Base-by-base conservation (phyloP, 495 filamentous ascomycete species). In the Neurospora sp. region DNA sequence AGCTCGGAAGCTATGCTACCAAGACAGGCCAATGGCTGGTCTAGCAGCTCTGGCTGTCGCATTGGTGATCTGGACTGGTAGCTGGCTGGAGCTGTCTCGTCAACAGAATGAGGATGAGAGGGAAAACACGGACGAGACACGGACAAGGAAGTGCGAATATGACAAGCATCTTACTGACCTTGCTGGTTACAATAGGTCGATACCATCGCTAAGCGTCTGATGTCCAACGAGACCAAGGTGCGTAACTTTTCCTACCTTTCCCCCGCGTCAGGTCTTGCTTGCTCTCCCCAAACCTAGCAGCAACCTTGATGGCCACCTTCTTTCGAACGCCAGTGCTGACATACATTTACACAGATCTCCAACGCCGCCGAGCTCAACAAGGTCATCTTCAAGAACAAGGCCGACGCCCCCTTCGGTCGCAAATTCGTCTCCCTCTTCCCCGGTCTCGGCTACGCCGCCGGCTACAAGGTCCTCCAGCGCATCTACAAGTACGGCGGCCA, bases 401-500 rank as follows among this genome's bases (percentile, higher is more conserved):
- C 94, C 75, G 80, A 84, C 74, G 93, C 92, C 13, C 74, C 92
- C 54, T 75, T 87, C 8, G 87, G 85, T 31, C 86, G 86, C 74
- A 97, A 97, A 80, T 97, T 98, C 83, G 90, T 97, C 80, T 97
- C 96, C 38, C 86, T 99, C 37, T 99, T 99, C 84, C 96, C 96
- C 48, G 96, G 96, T 75, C 87, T 99, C 59, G 96, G 96, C 76
- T 99, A 98, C 80, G 96, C 96, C 38, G 96, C 96, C 71, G 94
- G 95, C 71, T 99, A 99, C 85, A 99, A 99, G 89, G 92, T 96
- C 76, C 89, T 97, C 71, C 96, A 99, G 88, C 88, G 96, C 78
- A 90, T 99, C 79, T 99, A 99, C 87, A 99, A 99, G 84, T 99
- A 97, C 80, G 96, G 96, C 74, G 96, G 96, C 71, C 96, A 99